Evolutionary conservation across 2,329 filamentous ascomycete genomes (phyloP), one percentile per base, ranked within the genome.

Genomic region (Aspergillus niger): DNA sequence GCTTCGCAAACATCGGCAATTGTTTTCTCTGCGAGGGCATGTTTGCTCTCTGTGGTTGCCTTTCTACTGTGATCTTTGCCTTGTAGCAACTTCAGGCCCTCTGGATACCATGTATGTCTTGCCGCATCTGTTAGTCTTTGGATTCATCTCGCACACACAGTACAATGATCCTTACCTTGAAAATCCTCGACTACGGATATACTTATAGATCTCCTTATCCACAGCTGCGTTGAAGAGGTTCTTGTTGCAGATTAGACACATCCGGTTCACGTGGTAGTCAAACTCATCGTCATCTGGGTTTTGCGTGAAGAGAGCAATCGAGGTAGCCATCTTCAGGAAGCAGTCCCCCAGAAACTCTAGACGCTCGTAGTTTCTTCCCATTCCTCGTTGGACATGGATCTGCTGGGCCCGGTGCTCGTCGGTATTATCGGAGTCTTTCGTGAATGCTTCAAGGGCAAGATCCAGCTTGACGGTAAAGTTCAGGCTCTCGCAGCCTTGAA

Each of bases 1-100:
- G 95, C 94, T 73, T 98, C 95, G 62, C 91, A 97, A 0, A 98
- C 92, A 75, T 98, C 95, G 3, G 95, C 94, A 69, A 97, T 89
- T 0, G 90, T 90, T 79, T 99, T 99, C 76, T 97, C 91, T 0
- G 88, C 89, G 2, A 99, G 83, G 0, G 79, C 80, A 70, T 97
- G 93, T 8, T 78, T 83, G 28, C 67, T 64, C 47, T 76, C 71
- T 2, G 69, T 65, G 5, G 64, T 67, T 20, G 76, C 80, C 59
- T 79, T 81, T 56, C 78, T 81, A 61, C 82, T 85, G 48, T 80
- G 78, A 4, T 82, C 79, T 69, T 94, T 96, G 30, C 94, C 94
- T 61, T 85, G 85, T 5, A 89, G 83, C 20, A 97, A 80, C 28
- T 85, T 86, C 36, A 97, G 79, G 0, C 89, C 89, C 61, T 91